phyloP scores from a whole-genome alignment of 768 basidiomycete species.

The Suillus subalutaceus region DNA sequence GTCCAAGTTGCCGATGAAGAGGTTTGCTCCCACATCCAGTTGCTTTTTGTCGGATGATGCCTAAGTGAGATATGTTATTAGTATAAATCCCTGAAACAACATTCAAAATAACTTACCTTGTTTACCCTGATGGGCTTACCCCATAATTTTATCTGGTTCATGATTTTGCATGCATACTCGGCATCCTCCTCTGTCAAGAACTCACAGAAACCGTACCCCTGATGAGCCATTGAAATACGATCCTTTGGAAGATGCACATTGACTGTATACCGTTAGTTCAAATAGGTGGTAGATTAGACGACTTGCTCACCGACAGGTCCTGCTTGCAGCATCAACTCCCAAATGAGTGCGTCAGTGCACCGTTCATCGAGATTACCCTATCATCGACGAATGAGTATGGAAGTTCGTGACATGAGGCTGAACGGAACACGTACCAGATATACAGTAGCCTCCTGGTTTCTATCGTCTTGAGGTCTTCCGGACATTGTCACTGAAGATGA shows the following conservation, averaged over 20 bases:
- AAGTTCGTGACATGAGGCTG: fast-evolving
- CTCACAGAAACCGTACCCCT: conserved; percentile 99
- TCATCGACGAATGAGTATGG: conserved; percentile 14
- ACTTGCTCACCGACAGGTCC: conserved; percentile 87
- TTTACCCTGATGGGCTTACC: conserved; percentile 99
- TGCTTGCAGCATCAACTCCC: conserved; percentile 99
- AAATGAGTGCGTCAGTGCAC: conserved; percentile 89
- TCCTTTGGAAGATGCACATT: conserved; percentile 99
- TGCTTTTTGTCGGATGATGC: conserved; percentile 98
- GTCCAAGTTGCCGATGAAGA: conserved; percentile 95
- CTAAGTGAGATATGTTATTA: conserved; percentile 41
- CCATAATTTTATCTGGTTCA: conserved; percentile 99
- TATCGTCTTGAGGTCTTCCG: conserved; percentile 73
- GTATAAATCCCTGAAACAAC: background rate
- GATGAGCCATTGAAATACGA: conserved; percentile 96
- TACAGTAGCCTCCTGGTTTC: conserved; percentile 90
- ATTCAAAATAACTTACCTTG: conserved; percentile 66
- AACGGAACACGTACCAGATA: conserved; percentile 60
- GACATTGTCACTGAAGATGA: conserved; percentile 25
- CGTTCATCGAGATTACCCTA: conserved; percentile 98
- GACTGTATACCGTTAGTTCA: conserved; percentile 48
- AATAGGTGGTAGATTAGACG: background rate
- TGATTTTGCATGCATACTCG: conserved; percentile 99
- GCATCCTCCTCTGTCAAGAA: conserved; percentile 99
- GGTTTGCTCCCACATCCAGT: conserved; percentile 95